Evolutionary conservation across 495 filamentous ascomycete species (phyloP).

Genomic region (Articulospora tetracladia): DNA sequence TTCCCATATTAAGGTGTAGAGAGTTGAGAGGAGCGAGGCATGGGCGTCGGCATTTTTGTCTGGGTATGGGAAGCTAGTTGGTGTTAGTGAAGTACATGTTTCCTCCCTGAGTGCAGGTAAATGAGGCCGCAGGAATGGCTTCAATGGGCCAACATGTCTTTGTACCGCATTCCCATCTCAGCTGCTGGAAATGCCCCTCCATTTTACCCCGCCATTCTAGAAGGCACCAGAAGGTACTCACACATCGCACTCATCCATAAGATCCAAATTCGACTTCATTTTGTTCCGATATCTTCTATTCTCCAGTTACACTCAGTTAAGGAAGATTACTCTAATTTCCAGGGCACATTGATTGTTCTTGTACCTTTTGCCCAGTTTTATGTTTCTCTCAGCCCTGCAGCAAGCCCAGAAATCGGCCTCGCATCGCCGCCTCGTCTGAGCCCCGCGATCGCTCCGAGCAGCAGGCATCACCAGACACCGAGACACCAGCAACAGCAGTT

Average conservation of each 20-base stretch:
- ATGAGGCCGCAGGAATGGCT: no score
- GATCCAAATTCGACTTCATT: conserved; percentile 49
- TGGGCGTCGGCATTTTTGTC: conserved; percentile 50
- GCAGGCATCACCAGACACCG: not conserved
- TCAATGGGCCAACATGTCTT: no score
- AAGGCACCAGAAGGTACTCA: conserved; percentile 30
- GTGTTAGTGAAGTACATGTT: not conserved
- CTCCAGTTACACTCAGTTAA: no score
- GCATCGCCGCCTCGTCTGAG: not conserved
- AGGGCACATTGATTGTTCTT: not conserved
- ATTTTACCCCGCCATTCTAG: conserved; percentile 4
- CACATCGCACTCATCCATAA: conserved; percentile 61
- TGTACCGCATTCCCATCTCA: no score
- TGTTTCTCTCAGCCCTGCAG: not conserved
- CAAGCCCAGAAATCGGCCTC: no score
- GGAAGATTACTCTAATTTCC: no score
- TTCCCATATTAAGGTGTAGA: conserved; percentile 45
- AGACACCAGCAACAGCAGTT: not conserved
- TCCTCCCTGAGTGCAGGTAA: not conserved
- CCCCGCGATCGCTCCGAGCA: not conserved
- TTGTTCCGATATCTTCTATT: conserved; percentile 17
- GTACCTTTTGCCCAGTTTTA: not conserved
- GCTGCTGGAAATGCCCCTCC: not conserved
- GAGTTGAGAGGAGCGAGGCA: conserved; percentile 40
- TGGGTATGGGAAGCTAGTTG: conserved; percentile 62